Conservation (phyloP, 257 asterid genomes). For the Rauvolfia tetraphylla region DNA sequence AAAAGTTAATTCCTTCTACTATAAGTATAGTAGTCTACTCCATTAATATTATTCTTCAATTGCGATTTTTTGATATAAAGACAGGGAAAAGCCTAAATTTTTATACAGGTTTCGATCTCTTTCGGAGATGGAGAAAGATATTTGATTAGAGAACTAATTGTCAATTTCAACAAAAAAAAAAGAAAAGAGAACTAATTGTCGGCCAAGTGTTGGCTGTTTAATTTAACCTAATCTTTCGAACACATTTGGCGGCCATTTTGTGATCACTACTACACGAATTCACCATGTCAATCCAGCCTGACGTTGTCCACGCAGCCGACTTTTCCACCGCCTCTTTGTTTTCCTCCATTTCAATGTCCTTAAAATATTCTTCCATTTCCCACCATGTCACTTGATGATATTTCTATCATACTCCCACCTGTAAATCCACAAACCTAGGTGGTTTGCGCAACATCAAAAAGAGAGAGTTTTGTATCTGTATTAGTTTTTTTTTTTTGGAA, state of each 20-base stretch:
- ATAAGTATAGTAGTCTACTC: too few species aligned
- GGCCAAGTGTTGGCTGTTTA: not conserved
- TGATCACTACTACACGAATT: not conserved
- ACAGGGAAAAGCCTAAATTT: not conserved
- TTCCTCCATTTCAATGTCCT: not conserved
- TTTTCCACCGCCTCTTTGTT: slow-evolving; percentile 18
- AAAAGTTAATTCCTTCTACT: not conserved
- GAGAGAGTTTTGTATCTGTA: too few species aligned
- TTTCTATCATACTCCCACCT: not conserved
- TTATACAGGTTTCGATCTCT: not conserved
- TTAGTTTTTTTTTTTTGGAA: too few species aligned
- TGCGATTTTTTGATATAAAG: not conserved
- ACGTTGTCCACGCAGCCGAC: slow-evolving; percentile 13
- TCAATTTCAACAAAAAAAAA: too few species aligned
- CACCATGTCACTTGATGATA: not conserved
- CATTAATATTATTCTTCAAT: not conserved
- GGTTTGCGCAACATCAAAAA: too few species aligned
- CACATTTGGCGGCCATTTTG: not conserved
- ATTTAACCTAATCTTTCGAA: not conserved
- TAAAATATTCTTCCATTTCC: not conserved
- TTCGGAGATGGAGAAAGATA: not conserved
- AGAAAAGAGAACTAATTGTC: not conserved
- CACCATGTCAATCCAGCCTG: not conserved
- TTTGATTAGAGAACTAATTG: not conserved
- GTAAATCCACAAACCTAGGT: not conserved